Percentiles rank a stretch among this genome's conserved stretches.
phyloP scores from a whole-genome alignment of 768 basidiomycete genomes.

The Mycena indigotica region DNA sequence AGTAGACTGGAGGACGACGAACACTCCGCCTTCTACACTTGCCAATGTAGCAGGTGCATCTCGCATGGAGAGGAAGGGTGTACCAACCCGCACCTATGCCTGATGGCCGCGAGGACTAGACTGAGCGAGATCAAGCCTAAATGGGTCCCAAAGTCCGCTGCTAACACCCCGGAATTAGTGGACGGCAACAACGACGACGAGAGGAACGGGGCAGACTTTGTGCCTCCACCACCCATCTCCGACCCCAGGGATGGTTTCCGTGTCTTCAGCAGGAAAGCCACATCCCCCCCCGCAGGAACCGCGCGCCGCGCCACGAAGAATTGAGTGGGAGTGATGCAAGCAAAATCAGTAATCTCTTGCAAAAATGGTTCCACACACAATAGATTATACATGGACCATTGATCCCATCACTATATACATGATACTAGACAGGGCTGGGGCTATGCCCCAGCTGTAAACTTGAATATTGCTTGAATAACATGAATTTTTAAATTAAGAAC shows the following conservation, averaged over 20 bases:
- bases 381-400: too few species aligned
- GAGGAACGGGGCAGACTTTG: neutral
- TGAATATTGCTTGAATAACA: too few species aligned
- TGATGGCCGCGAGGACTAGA: neutral
- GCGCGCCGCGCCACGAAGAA: too few species aligned
- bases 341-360: too few species aligned
- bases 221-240: neutral
- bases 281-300: too few species aligned
- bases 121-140: neutral
- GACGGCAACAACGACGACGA: neutral
- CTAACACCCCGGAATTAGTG: neutral
- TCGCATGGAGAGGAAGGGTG: neutral
- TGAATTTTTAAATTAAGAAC: too few species aligned
- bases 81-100: conserved; percentile 8
- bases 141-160: neutral
- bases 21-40: neutral
- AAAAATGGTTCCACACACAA: too few species aligned
- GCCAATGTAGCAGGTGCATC: neutral
- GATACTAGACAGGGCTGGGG: too few species aligned
- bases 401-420: too few species aligned
- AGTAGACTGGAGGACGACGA: neutral
- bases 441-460: too few species aligned
- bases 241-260: neutral
- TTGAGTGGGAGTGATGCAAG: too few species aligned
- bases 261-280: neutral